Conservation (phyloP, 331 rosid genomes). For the Malus hybrid region DNA sequence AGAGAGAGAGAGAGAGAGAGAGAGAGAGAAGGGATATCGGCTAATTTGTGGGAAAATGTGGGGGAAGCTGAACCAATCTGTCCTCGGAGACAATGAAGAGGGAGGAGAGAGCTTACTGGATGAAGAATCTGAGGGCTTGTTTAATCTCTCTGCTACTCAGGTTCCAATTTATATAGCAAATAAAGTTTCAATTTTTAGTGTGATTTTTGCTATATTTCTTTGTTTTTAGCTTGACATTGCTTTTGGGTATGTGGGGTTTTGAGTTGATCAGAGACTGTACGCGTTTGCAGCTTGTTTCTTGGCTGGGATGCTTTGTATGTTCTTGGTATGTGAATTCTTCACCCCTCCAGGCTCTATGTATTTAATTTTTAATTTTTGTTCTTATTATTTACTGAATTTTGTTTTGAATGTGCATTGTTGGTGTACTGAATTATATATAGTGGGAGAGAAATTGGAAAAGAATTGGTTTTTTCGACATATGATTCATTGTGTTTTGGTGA, state of each 20-base stretch:
- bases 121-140: constrained; percentile 54
- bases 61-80: constrained; percentile 38
- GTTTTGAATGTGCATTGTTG: neutral
- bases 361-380: neutral
- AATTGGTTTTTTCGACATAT: neutral
- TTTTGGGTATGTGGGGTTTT: constrained; percentile 27
- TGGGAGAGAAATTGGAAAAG: neutral
- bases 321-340: constrained; percentile 53
- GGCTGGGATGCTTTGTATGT: constrained; percentile 66
- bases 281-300: constrained; percentile 68
- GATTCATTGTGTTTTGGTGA: neutral
- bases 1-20: neutral
- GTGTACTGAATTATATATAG: neutral
- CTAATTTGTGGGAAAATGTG: constrained; percentile 40
- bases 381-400: neutral
- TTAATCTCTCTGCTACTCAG: constrained; percentile 63
- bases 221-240: constrained; percentile 11
- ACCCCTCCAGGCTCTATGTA: neutral
- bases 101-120: constrained; percentile 42
- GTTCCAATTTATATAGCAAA: constrained; percentile 24
- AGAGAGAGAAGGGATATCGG: neutral
- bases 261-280: constrained; percentile 62
- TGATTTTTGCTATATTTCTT: neutral
- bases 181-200: neutral
- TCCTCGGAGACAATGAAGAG: constrained; percentile 40